Evolutionary conservation across 2,329 filamentous ascomycete species (phyloP), one percentile per base, ranked within the genome.

Genomic region (Tolypocladium endophyticum): DNA sequence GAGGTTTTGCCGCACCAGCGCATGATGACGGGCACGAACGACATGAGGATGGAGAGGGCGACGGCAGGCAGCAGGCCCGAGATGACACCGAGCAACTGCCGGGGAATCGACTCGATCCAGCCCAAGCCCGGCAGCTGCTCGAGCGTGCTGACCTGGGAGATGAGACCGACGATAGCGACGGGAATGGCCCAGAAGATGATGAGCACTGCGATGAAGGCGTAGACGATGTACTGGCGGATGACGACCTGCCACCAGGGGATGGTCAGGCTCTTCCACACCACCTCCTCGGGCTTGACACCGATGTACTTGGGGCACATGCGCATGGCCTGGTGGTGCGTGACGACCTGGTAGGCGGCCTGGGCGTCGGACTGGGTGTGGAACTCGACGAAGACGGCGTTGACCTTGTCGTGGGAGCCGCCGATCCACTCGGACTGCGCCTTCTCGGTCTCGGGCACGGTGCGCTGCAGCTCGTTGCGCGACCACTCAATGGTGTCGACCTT

Each of bases 371-470:
- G 90, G 4, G 83, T 86, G 63, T 84, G 82, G 69, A 96, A 99
- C 70, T 97, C 92, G 64, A 99, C 89, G 68, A 99, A 97, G n/a
- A 94, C 88, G 3, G 92, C 87, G 58, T 84, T 84, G 58, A 87
- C 77, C 64, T 82, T 81, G 58, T 83, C 79, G 30, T 80, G 86
- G 63, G 90, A 81, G 56, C 88, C 85, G 16, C 80, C 76, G 45
- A 81, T 81, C 67, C 90, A 86, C 45, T 83, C 65, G 73, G 83
- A 74, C 85, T 76, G 88, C 14, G 85, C 79, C 55, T 81, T 78
- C 60, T 88, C 82, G 39, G 89, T 83, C 67, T 89, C 80, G 1
- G 87, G 85, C 59, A 85, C 86, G 76, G 70, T 83, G 80, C 69
- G 72, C 57, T 74, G 74, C 55, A 79, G 72, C 64, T 81, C 73